Percentiles rank a stretch among this genome's conserved stretches.
These are phyloP conservation scores for Magnusiomyces paraingens DNA, from an alignment of 1,139 yeast species.

Conservation along the genomic window DNA sequence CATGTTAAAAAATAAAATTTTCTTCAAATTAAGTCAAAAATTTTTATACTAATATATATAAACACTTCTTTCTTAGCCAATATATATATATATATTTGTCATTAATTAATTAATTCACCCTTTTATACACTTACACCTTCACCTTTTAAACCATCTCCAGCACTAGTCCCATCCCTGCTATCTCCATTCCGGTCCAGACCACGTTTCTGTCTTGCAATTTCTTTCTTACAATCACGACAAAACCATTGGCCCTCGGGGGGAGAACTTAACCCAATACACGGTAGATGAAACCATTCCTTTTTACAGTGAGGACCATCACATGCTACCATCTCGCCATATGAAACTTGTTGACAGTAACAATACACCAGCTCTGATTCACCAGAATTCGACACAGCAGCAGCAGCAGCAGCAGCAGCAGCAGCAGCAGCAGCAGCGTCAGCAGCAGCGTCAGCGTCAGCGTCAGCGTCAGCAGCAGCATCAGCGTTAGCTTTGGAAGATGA, in stretches of 20 bases:
- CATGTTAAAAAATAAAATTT: no score
- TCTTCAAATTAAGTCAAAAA: no score
- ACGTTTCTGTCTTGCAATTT: constrained; percentile 15
- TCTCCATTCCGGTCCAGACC: background rate
- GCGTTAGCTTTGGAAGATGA: no score
- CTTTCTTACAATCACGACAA: constrained; percentile 71
- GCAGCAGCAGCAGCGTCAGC: background rate
- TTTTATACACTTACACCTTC: background rate
- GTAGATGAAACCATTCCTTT: constrained; percentile 95
- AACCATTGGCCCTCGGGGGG: constrained; percentile 97
- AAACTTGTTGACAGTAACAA: constrained; percentile 93
- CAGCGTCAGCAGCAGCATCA: no score
- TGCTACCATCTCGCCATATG: constrained; percentile 98
- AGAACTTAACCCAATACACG: constrained; percentile 85
- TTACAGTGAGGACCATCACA: constrained; percentile 94
- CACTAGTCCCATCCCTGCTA: background rate
- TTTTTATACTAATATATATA: no score
- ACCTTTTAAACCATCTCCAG: background rate
- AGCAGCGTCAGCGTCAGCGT: background rate
- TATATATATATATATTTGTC: no score
- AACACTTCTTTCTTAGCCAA: no score
- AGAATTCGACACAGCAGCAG: constrained; percentile 1
- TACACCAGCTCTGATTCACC: constrained; percentile 64
- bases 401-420: background rate
- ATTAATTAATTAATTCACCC: background rate